Conservation (phyloP, 345 rosid species). For the Schrenkiella parvula region DNA sequence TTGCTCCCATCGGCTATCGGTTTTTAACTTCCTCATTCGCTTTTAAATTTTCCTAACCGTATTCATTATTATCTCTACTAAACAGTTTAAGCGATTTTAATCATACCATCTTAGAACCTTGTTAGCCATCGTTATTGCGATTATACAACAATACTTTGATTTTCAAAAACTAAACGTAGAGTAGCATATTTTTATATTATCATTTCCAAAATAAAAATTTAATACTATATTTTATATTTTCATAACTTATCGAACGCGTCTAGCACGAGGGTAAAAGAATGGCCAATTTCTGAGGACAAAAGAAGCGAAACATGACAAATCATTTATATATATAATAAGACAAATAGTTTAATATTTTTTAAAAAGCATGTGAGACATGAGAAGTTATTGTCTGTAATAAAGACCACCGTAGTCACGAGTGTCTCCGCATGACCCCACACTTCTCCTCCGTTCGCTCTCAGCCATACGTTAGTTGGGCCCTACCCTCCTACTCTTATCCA, state of each 20-base stretch:
- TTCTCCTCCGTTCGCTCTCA: constrained; percentile 2
- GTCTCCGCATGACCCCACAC: constrained; percentile 30
- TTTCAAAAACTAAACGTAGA: too few species aligned
- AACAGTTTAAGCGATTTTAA: neutral
- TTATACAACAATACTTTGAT: too few species aligned
- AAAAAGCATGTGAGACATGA: constrained; percentile 48
- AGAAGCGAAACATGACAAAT: constrained; percentile 19
- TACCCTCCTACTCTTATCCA: constrained; percentile 7
- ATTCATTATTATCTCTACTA: neutral
- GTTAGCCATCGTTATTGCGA: too few species aligned
- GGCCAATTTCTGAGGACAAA: neutral
- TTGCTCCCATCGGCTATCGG: neutral
- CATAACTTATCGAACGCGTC: neutral
- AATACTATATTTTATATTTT: neutral
- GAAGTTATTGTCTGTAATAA: constrained; percentile 31
- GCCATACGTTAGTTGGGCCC: constrained; percentile 9
- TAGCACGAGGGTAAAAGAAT: neutral
- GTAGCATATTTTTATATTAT: too few species aligned
- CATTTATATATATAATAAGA: constrained; percentile 1
- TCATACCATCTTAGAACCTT: too few species aligned
- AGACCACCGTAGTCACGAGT: constrained; percentile 33
- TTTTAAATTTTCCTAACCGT: neutral
- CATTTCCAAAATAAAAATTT: neutral
- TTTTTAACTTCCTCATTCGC: neutral
- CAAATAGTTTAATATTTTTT: too few species aligned